Evolutionary conservation across 176 grass and related monocot genomes (phyloP).

Genomic region (Oryza punctata): DNA sequence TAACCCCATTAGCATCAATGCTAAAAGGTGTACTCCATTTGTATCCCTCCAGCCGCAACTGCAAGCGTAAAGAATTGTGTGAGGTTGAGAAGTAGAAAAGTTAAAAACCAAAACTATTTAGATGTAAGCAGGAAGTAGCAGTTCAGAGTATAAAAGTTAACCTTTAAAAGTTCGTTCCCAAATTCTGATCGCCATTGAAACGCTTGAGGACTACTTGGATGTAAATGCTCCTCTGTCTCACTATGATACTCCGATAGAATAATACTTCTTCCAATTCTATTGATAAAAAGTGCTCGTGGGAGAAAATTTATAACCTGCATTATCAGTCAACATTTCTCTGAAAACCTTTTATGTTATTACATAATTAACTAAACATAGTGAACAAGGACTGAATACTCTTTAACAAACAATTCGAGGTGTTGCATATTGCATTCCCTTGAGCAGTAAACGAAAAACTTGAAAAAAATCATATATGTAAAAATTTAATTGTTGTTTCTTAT

Average conservation of each 20-base stretch:
- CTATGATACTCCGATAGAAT: slow-evolving; percentile 77
- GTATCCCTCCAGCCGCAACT: slow-evolving; percentile 86
- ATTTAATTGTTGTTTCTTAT: background rate
- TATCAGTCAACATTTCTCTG: slow-evolving; percentile 28
- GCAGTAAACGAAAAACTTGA: background rate
- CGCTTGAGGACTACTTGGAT: slow-evolving; percentile 68
- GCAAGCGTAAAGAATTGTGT: slow-evolving; percentile 31
- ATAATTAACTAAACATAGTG: slow-evolving; percentile 16
- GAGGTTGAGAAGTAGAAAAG: background rate
- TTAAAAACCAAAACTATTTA: slow-evolving; percentile 4
- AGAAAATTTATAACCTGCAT: slow-evolving; percentile 84
- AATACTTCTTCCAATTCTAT: slow-evolving; percentile 65
- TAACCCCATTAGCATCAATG: slow-evolving; percentile 82
- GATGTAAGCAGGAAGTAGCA: slow-evolving; percentile 13
- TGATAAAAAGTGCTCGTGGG: slow-evolving; percentile 79
- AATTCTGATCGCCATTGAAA: slow-evolving; percentile 82
- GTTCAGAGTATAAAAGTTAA: slow-evolving; percentile 48
- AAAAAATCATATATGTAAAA: background rate
- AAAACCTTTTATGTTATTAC: slow-evolving; percentile 1
- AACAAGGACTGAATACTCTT: background rate
- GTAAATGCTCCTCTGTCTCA: slow-evolving; percentile 63
- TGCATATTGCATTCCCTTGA: background rate
- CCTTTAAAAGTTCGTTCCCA: slow-evolving; percentile 87
- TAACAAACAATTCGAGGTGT: background rate
- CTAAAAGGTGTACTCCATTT: slow-evolving; percentile 93